Evolutionary conservation across 75 land plant species (phyloP), one percentile per base, ranked within the genome.

Genomic region (Pseudotsuga menziesii): DNA sequence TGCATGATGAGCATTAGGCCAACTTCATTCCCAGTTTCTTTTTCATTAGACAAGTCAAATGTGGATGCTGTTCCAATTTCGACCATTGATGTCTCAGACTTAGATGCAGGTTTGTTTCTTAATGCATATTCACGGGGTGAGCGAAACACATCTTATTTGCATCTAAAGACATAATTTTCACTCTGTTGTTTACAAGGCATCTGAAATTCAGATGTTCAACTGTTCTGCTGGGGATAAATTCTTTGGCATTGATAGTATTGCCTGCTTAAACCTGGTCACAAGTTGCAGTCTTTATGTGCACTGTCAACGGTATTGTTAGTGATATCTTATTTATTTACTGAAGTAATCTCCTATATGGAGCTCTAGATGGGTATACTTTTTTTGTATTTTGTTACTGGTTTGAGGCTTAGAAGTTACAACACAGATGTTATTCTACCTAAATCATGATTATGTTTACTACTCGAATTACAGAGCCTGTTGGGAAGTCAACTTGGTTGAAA

Each of bases 1-100:
- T 96, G 97, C 81, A 84, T 92, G 82, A 55, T 94, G 85, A 91
- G 92, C 11, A 79, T 96, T 57, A 85, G 97, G 80, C 80, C 93
- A 29, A 96, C 99, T 61, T 91, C 97, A 61, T 96, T 96, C 64
- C 83, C 93, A 20, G 66, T 80, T 13, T 59, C 78, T 7, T 1
- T 72, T 5, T 73, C 56, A 12, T 61, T 78, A 29, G 79, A 73
- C 72, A 78, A 78, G 69, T 71, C 82, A 76, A 77, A 60, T 58
- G 69, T 82, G 57, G 79, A 77, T 60, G 78, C 72, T 14, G 85
- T 89, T 77, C 82, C 89, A 26, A 82, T 96, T 35, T 75, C 87
- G 29, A 81, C 83, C 59, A 86, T 94, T 84, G 94, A 96, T 80
- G 89, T 89, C 77, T 91, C 96, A 87, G 79, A 71, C 76, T 84